Base-by-base conservation (phyloP, 164 flowering plant species). In the Kalanchoe fedtschenkoi region DNA sequence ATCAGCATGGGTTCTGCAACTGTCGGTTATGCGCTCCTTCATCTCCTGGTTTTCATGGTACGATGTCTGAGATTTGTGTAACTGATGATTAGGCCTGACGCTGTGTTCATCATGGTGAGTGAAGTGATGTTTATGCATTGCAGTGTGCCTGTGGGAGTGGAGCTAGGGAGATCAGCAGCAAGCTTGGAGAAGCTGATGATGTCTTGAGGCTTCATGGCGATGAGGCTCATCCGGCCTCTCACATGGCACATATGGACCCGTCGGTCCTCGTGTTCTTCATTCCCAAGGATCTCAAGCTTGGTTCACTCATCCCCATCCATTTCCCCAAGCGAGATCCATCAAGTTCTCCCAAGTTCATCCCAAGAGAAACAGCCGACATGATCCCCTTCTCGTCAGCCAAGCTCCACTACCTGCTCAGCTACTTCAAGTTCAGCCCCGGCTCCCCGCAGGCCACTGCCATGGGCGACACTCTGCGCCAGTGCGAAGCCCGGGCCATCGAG, bases 361-460 rank as follows among this genome's bases (percentile, higher is more conserved):
- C 75, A n/a, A 64, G 62, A 66, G 66, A 73, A 37, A 65, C 66
- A 64, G 62, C 75, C 4, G 69, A 71, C 13, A 71, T 35, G 4
- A 76, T 83, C 39, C 85, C 85, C 6, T 83, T 81, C 62, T 74
- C 83, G 22, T 63, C 46, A 3, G 5, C 60, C 28, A 21, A 73
- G 32, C 75, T 77, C 34, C 70, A 67, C 0, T 7, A 62, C 67
- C 72, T 81, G 24, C 77, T 83, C 13, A 15, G 66, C 9, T 39
- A 46, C 62, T 79, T 83, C 74, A 74, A 80, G 5, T 63, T 79
- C 54, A 26, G 70, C 0, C 63, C 29, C 16, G 68, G 21, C 22
- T 79, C 84, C 26, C 70, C 76, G 13, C 83, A 77, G 66, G 85
- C 83, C 71, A 72, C 34, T 41, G 80, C 81, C 58, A 72, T 79